A percentile compares a stretch with the other conserved stretches of the same genome.
phyloP scores from a whole-genome alignment of 306 rosid species.

The Quercus engelmannii region DNA sequence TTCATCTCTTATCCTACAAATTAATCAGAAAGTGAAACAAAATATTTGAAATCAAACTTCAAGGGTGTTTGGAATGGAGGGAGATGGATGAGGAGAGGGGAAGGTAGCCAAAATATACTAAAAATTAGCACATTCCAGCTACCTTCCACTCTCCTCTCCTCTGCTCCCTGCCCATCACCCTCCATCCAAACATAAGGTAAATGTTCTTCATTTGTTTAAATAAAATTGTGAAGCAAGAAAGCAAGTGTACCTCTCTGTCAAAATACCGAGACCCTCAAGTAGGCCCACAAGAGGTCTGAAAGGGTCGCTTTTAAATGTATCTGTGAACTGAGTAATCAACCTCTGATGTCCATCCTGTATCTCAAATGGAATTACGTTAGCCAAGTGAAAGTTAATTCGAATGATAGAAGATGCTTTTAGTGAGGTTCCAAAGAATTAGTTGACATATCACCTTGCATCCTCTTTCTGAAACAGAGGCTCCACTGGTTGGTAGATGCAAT shows the following conservation, averaged over 20 bases:
- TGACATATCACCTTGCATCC: slow-evolving; percentile 41
- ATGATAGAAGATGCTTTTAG: slow-evolving; percentile 8
- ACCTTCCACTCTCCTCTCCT: slow-evolving; percentile 24
- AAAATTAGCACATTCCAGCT: no score
- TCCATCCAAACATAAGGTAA: background rate
- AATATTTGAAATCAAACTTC: slow-evolving; percentile 11
- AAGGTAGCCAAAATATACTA: slow-evolving; percentile 23
- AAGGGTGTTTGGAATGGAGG: no score
- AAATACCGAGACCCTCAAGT: slow-evolving; percentile 51
- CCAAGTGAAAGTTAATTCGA: slow-evolving; percentile 13
- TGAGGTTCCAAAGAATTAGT: slow-evolving; percentile 5
- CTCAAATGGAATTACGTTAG: slow-evolving; percentile 11
- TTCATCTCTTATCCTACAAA: slow-evolving; percentile 66
- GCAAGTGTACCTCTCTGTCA: slow-evolving; percentile 52
- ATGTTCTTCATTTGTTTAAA: background rate
- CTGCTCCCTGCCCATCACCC: slow-evolving; percentile 24
- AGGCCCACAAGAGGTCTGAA: slow-evolving; percentile 48
- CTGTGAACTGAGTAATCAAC: slow-evolving; percentile 30
- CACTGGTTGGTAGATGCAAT: slow-evolving; percentile 23
- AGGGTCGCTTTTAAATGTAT: slow-evolving; percentile 35
- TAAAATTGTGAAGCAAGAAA: slow-evolving; percentile 19
- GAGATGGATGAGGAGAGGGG: no score
- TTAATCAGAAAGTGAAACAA: slow-evolving; percentile 15
- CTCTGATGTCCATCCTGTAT: slow-evolving; percentile 41
- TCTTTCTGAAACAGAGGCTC: slow-evolving; percentile 21